These are phyloP conservation scores for Rhinocladiella similis DNA, from an alignment of 2,329 filamentous ascomycete species.

Conservation along the genomic window DNA sequence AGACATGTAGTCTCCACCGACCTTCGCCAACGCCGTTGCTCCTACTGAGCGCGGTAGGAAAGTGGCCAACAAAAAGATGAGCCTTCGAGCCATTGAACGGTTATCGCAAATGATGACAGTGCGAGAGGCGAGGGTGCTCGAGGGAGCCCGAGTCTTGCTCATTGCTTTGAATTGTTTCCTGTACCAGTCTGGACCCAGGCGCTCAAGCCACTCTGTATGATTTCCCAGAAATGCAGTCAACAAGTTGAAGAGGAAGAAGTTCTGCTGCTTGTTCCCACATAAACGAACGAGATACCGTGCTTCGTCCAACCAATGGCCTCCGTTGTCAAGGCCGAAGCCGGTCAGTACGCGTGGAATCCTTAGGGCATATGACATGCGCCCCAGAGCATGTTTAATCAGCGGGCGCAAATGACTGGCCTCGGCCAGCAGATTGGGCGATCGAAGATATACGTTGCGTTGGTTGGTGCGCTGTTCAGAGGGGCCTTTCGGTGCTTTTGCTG, in stretches of 20 bases:
- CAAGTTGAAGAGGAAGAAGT: constrained; percentile 60
- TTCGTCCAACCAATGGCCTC: constrained; percentile 63
- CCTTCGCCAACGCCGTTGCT: constrained; percentile 15
- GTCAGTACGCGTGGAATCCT: constrained; percentile 58
- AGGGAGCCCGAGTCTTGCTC: constrained; percentile 50
- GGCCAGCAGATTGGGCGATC: constrained; percentile 49
- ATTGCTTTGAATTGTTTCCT: constrained; percentile 50
- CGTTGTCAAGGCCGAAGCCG: constrained; percentile 51
- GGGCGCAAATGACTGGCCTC: constrained; percentile 42
- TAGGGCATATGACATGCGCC: constrained; percentile 55
- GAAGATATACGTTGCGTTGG: constrained; percentile 49
- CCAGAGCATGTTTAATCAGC: constrained; percentile 48
- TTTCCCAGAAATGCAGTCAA: constrained; percentile 61
- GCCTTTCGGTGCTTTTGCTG: constrained; percentile 45
- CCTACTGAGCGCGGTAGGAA: constrained; percentile 50
- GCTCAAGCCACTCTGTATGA: constrained; percentile 61
- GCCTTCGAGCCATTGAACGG: constrained; percentile 59
- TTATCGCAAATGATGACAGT: constrained; percentile 60
- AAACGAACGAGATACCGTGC: constrained; percentile 58
- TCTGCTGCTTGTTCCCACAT: constrained; percentile 57
- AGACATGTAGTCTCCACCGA: constrained; percentile 15
- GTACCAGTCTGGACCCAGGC: constrained; percentile 56
- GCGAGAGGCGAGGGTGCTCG: constrained; percentile 51
- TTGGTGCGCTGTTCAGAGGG: constrained; percentile 51
- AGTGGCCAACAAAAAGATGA: constrained; percentile 59